Evolutionary conservation across 192 early-diverging fungal genomes (phyloP).

Genomic region (Dimargaris cristalligena): DNA sequence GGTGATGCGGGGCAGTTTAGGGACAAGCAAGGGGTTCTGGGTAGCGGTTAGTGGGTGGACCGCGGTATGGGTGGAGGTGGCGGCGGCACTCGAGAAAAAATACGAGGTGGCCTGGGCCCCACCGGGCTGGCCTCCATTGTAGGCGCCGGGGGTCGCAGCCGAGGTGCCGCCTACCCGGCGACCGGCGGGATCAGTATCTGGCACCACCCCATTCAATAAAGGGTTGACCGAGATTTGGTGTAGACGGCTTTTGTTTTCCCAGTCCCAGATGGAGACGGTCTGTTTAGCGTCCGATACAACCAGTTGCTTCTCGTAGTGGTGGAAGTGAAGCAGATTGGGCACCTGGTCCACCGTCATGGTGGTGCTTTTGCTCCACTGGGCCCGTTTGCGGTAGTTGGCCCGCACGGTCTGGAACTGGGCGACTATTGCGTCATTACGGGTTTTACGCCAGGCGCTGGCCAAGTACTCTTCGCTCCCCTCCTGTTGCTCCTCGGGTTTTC

Average conservation of each 20-base stretch:
- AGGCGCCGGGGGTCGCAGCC: slow-evolving; percentile 8
- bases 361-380: slow-evolving; percentile 15
- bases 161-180: not conserved
- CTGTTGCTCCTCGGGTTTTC: slow-evolving; percentile 15
- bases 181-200: not conserved
- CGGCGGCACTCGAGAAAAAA: slow-evolving; percentile 2
- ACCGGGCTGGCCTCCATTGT: not conserved
- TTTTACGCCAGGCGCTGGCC: slow-evolving; percentile 23
- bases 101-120: slow-evolving; percentile 1
- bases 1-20: slow-evolving; percentile 28
- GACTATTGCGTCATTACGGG: slow-evolving; percentile 22
- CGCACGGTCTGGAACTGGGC: slow-evolving; percentile 24
- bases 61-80: not conserved
- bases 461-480: slow-evolving; percentile 19
- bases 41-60: no score
- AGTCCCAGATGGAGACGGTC: slow-evolving; percentile 28
- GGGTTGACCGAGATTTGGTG: slow-evolving; percentile 17
- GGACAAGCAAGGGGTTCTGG: not conserved
- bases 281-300: slow-evolving; percentile 56
- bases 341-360: slow-evolving; percentile 15
- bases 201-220: not conserved
- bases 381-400: slow-evolving; percentile 17
- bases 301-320: slow-evolving; percentile 74
- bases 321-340: slow-evolving; percentile 40
- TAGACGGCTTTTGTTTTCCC: slow-evolving; percentile 23